Percentiles rank a stretch among this genome's conserved stretches.
phyloP scores from a whole-genome alignment of 805 yeast species.

The Saccharomyces kudriavzevii region DNA sequence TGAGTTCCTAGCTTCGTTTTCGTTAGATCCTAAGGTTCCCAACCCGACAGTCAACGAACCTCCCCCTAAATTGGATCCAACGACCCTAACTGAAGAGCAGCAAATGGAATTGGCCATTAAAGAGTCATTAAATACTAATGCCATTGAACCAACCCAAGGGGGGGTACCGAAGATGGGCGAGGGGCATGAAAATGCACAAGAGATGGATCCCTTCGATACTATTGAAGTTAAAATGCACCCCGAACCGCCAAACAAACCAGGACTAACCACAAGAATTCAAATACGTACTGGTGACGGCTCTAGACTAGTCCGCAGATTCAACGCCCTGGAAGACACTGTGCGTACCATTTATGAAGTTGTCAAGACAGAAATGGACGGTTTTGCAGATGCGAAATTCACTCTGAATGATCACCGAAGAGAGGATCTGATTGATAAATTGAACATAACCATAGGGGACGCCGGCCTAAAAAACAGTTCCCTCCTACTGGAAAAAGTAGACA shows the following conservation, averaged over 20 bases:
- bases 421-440: conserved; percentile 47
- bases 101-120: conserved; percentile 70
- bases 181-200: conserved; percentile 16
- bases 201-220: conserved; percentile 39
- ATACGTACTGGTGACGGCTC: conserved; percentile 85
- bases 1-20: conserved; percentile 57
- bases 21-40: conserved; percentile 51
- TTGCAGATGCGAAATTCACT: conserved; percentile 40
- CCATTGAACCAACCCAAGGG: conserved; percentile 19
- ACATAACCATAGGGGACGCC: conserved; percentile 57
- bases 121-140: conserved; percentile 45
- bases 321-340: conserved; percentile 47
- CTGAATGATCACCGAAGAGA: conserved; percentile 48
- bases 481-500: conserved; percentile 47
- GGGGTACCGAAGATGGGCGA: conserved; percentile 11
- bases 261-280: conserved; percentile 68
- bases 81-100: conserved; percentile 68
- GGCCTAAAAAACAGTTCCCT: conserved; percentile 78
- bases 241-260: conserved; percentile 55
- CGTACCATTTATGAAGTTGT: conserved; percentile 53
- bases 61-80: conserved; percentile 49
- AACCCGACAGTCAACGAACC: conserved; percentile 64
- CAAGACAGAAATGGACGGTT: conserved; percentile 47
- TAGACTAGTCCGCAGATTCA: conserved; percentile 65
- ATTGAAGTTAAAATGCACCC: conserved; percentile 45